A percentile compares a stretch with the other conserved stretches of the same genome.
Conservation (phyloP, 1,139 yeast species). For the Spathaspora sp. region DNA sequence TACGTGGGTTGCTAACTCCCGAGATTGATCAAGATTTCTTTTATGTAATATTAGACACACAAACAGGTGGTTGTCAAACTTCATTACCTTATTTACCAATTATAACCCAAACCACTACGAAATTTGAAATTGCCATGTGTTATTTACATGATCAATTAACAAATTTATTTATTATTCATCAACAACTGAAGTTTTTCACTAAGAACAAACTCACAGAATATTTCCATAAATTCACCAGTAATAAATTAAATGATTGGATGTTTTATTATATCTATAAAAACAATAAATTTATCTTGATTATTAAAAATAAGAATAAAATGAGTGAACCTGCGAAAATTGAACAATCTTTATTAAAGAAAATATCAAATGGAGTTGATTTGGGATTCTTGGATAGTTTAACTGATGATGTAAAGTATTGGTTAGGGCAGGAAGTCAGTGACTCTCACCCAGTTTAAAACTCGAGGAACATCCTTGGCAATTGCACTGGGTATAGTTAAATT, state of each 20-base stretch:
- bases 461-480: conserved; percentile 68
- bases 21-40: conserved; percentile 39
- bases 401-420: conserved; percentile 46
- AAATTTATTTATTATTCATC: conserved; percentile 31
- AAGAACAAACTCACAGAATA: conserved; percentile 28
- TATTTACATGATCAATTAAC: conserved; percentile 42
- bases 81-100: conserved; percentile 41
- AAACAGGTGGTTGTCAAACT: conserved; percentile 28
- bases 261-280: conserved; percentile 37
- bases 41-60: conserved; percentile 33
- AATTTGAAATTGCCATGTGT: conserved; percentile 31
- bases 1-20: conserved; percentile 15
- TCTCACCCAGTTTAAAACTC: conserved; percentile 51
- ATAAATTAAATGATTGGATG: conserved; percentile 45
- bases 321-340: conserved; percentile 8
- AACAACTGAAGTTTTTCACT: conserved; percentile 22
- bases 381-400: conserved; percentile 47
- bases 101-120: conserved; percentile 7
- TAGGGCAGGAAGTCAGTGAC: conserved; percentile 17
- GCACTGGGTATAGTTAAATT: conserved; percentile 54
- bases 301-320: conserved; percentile 34
- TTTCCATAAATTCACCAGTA: conserved; percentile 44
- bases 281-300: conserved; percentile 33
- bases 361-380: conserved; percentile 27
- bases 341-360: conserved; percentile 14